Conservation (phyloP, 176 grass and related monocot species). For the Alloteropsis semialata region DNA sequence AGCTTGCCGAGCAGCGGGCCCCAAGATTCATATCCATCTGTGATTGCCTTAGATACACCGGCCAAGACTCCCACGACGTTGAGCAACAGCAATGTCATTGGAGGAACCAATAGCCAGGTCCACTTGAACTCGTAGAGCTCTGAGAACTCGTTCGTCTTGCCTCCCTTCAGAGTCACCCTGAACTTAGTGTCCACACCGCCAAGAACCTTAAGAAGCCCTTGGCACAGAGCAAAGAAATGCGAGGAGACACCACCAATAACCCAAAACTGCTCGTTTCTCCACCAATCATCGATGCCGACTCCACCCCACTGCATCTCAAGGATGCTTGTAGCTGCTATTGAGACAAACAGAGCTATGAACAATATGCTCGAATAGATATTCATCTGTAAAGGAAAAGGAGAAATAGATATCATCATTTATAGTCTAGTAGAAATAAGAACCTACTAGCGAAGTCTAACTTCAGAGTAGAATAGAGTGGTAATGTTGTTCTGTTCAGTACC, state of each 20-base stretch:
- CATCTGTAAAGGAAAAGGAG: conserved; percentile 6
- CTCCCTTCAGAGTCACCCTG: conserved; percentile 26
- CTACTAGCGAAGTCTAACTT: not conserved
- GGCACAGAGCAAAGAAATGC: conserved; percentile 12
- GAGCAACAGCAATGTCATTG: conserved; percentile 13
- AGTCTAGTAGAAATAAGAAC: not conserved
- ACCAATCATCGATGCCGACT: conserved; percentile 27
- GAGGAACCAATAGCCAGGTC: conserved; percentile 27
- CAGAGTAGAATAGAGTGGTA: not conserved
- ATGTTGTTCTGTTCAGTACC: conserved; percentile 3
- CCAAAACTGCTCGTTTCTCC: conserved; percentile 39
- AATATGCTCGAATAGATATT: conserved; percentile 33
- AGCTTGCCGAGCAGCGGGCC: conserved; percentile 23
- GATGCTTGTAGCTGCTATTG: conserved; percentile 36
- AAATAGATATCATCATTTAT: not conserved
- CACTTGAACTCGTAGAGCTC: conserved; percentile 30
- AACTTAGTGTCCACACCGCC: conserved; percentile 23
- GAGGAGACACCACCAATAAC: conserved; percentile 28
- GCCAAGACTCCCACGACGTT: conserved; percentile 5
- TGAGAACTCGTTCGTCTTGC: not conserved
- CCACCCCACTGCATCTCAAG: conserved; percentile 35
- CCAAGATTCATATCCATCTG: conserved; percentile 28
- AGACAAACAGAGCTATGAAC: conserved; percentile 38
- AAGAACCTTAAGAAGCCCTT: conserved; percentile 38
- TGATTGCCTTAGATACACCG: conserved; percentile 21